Percentiles rank a stretch among this genome's conserved stretches.
phyloP scores from a whole-genome alignment of 257 asterid genomes.

The Solanum megistacrolobum region DNA sequence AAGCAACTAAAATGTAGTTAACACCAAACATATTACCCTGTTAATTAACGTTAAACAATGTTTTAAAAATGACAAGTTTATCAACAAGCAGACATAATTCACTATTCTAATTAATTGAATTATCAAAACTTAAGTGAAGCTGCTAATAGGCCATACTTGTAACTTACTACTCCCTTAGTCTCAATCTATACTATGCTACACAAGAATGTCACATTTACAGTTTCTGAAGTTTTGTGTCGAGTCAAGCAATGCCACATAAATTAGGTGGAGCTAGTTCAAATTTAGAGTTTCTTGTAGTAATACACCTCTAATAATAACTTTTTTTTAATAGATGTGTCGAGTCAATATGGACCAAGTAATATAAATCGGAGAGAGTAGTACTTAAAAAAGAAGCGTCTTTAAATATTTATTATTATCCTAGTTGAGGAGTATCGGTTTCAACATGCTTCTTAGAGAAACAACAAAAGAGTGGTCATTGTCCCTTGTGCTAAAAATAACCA shows the following conservation, averaged over 20 bases:
- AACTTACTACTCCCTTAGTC: neutral
- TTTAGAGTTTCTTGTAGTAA: neutral
- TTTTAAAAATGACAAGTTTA: neutral
- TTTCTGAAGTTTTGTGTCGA: neutral
- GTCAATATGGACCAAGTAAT: neutral
- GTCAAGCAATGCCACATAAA: neutral
- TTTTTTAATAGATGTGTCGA: neutral
- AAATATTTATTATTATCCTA: neutral
- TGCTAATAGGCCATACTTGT: neutral
- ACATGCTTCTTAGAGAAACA: neutral
- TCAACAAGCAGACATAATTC: neutral
- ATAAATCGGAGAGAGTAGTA: neutral
- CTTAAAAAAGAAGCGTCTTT: neutral
- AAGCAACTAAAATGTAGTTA: constrained; percentile 28
- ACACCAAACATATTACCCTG: constrained; percentile 17
- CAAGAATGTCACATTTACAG: neutral
- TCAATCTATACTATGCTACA: neutral
- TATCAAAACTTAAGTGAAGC: neutral
- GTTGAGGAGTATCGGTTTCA: constrained; percentile 5
- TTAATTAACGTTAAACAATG: neutral
- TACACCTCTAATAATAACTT: neutral
- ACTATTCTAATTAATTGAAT: neutral
- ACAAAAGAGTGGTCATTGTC: constrained; percentile 5
- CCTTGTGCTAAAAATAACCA: neutral
- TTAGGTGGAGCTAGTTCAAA: neutral